Base-by-base conservation (phyloP, 495 filamentous ascomycete genomes). In the Annulohypoxylon bovei region DNA sequence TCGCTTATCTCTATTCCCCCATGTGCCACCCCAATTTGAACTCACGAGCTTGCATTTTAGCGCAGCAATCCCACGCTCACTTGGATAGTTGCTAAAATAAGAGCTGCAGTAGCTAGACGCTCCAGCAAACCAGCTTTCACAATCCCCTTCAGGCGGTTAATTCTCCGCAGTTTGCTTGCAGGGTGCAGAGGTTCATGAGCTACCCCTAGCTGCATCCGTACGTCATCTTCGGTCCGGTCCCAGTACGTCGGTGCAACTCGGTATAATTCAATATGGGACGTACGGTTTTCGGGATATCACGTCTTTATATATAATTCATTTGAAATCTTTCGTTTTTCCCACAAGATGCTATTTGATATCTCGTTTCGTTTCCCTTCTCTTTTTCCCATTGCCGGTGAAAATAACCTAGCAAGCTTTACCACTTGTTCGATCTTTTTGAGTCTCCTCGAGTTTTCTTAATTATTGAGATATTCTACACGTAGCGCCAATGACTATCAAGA, bases 221-320 rank as follows among this genome's bases (percentile, higher is more conserved):
- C 68, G 72, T 76, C 72, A 76, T 70, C 33, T 71, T 72, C 69
- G 69, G 69, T 32, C 69, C 69, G 69, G 69, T 27, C 39, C 59
- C 64, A 53, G 57, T 30, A 58, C 57, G 18, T 72, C 69, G 70
- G 65, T 66, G 55, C 49, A 50, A 70, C 58, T 73, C 66, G 60
- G 66, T 69, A 50, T 60, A 52, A 50, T 14, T 56, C 37, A 65
- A 57, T 65, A 69, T 63, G 53, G 32, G 37, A 52, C 44, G 49
- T 69, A 62, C 35, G 70, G 54, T 68, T 65, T 66, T 50, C 62
- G 49, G 65, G 70, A 70, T 70, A 61, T 55, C 59, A 67, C 69
- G 57, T 32, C 20, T 62, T 53, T 57, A 56, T 59, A 65, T 65
- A 62, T 71, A 65, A 32, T 68, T 55, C 60, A 37, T 68, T 46